Percentiles rank a stretch among this genome's conserved stretches.
phyloP scores from a whole-genome alignment of 352 stramenopile genomes.

The Plasmopara viticola region DNA sequence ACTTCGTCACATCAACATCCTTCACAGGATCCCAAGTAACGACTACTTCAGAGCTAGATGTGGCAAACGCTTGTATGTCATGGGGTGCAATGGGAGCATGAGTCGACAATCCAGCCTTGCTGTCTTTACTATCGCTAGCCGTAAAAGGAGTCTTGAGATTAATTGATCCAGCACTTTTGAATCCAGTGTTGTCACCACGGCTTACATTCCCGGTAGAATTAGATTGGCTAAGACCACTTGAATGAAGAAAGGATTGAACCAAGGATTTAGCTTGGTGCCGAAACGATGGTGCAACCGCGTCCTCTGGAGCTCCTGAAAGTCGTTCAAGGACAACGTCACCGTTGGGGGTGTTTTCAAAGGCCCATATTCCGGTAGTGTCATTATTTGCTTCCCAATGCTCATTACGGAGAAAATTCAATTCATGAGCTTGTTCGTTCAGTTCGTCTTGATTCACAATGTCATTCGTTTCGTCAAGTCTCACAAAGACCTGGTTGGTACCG shows the following conservation, averaged over 20 bases:
- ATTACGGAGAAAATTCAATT: constrained; percentile 21
- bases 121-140: constrained; percentile 15
- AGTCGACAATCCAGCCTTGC: constrained; percentile 1
- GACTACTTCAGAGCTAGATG: constrained; percentile 52
- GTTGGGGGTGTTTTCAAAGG: constrained; percentile 58
- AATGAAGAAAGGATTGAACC: constrained; percentile 53
- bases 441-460: constrained; percentile 6
- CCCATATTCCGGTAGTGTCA: constrained; percentile 45
- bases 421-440: constrained; percentile 18
- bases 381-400: constrained; percentile 24
- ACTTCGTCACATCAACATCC: constrained; percentile 51
- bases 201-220: constrained; percentile 1
- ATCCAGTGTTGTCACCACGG: constrained; percentile 11
- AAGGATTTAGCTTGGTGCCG: constrained; percentile 70
- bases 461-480: constrained; percentile 27
- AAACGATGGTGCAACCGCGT: constrained; percentile 26
- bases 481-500: constrained; percentile 61
- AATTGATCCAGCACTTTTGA: constrained; percentile 14
- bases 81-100: constrained; percentile 32
- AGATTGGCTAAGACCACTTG: constrained; percentile 32
- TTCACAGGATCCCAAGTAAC: constrained; percentile 70
- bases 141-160: constrained; percentile 17
- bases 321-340: constrained; percentile 56
- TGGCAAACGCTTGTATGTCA: constrained; percentile 48
- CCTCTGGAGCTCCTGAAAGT: constrained; percentile 37